These are phyloP conservation scores for Globisporangium barbulae DNA, from an alignment of 352 stramenopile species.

Conservation along the genomic window DNA sequence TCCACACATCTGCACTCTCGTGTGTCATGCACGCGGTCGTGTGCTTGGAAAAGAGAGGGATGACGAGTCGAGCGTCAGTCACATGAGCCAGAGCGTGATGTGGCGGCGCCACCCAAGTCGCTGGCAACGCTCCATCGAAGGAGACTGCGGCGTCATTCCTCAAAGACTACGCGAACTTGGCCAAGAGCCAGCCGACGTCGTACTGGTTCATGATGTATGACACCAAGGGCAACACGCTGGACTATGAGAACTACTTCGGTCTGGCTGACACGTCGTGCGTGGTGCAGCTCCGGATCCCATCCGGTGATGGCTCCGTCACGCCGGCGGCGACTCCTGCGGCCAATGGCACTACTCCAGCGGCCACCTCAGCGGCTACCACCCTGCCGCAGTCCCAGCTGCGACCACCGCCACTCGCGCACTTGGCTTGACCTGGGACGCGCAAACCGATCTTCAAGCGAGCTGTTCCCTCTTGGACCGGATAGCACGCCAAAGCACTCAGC, in stretches of 20 bases:
- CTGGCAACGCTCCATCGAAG: slow-evolving; percentile 27
- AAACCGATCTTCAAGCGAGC: too few species aligned
- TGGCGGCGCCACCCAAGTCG: slow-evolving; percentile 15
- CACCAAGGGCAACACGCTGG: slow-evolving; percentile 24
- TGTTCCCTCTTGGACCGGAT: too few species aligned
- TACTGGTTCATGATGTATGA: slow-evolving; percentile 55
- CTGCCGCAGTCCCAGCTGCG: neutral
- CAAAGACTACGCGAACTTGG: slow-evolving; percentile 31
- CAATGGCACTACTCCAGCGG: neutral
- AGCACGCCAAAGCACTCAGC: too few species aligned
- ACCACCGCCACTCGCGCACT: neutral
- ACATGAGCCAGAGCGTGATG: too few species aligned
- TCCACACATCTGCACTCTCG: too few species aligned
- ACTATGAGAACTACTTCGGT: slow-evolving; percentile 46
- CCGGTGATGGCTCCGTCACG: slow-evolving; percentile 12
- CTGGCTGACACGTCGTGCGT: slow-evolving; percentile 24
- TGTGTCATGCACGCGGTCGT: too few species aligned
- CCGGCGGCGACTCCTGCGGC: neutral
- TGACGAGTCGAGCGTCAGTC: too few species aligned
- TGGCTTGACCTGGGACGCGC: too few species aligned
- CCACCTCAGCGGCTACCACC: neutral
- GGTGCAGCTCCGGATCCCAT: slow-evolving; percentile 28
- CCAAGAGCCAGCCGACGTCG: slow-evolving; percentile 21
- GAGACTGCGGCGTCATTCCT: slow-evolving; percentile 25
- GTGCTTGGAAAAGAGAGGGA: too few species aligned